Evolutionary conservation across 179 eudicot genomes (phyloP), one percentile per base, ranked within the genome.

Genomic region (Patellifolia procumbens): DNA sequence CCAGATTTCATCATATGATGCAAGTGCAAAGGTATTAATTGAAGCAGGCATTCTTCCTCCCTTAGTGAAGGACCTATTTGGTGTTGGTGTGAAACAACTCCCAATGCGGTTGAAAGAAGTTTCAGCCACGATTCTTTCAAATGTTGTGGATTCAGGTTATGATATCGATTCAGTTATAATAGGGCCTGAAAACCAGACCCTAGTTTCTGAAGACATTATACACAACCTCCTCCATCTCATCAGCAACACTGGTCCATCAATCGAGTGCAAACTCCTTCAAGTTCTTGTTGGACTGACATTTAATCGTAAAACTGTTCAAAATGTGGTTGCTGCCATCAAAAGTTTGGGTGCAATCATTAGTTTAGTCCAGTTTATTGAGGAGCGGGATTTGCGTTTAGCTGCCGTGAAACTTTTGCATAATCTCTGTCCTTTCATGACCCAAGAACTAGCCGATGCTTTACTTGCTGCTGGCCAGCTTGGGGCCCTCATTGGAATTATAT

Each of bases 261-360:
- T 95, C 7, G 98, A 90, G 84, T 89, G 95, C 85, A 93, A 93
- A 81, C 98, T 93, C 55, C 85, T 95, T 74, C 93, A 90, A 73
- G 98, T 93, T 63, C 95, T 95, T 26, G 93, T 93, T 15, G 97
- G 99, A 76, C 91, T 95, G 56, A 95, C 99, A 12, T 86, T 83
- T 81, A 82, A 93, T 61, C 86, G 76, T 1, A 76, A 84, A 52
- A 89, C 91, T 24, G 91, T 88, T 53, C 37, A 49, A 4, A 80
- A 86, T 13, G 95, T 93, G 35, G 99, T 93, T 72, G 76, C 92
- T 22, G 97, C 97, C 82, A 90, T 95, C 71, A 91, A 88, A 83
- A 93, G 92, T 82, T 87, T 88, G 7, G 99, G 92, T 42, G 98
- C 98, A 71, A 91, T 88, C 22, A 79, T 78, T 68, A 93, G 97